Evolutionary conservation across 2,329 filamentous ascomycete species (phyloP).

Genomic region (Ceratocystis alfenasii): DNA sequence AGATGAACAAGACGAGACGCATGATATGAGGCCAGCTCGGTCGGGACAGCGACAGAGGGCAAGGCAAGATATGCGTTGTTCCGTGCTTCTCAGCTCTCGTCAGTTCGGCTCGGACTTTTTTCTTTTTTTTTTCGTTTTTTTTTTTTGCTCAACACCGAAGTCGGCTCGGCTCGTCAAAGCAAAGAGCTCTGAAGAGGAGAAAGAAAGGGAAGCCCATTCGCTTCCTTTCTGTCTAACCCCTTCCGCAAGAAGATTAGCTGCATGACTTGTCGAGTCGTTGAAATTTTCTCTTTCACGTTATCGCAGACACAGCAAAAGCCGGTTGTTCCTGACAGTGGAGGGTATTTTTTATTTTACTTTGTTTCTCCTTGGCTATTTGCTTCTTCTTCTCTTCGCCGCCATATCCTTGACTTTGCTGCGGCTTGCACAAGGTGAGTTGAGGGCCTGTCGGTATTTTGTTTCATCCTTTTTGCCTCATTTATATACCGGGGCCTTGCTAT

Average conservation of each 20-base stretch:
- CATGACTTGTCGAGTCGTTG: not conserved
- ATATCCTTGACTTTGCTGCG: not conserved
- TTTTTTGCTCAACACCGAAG: not conserved
- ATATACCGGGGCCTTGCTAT: too few species aligned
- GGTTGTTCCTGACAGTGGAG: too few species aligned
- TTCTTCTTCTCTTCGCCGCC: not conserved
- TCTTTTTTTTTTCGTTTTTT: too few species aligned
- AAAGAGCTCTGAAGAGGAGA: not conserved
- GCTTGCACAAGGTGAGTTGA: not conserved
- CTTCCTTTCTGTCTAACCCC: not conserved
- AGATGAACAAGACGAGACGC: too few species aligned
- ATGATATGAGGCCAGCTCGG: too few species aligned
- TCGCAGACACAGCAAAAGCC: too few species aligned
- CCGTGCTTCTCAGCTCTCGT: not conserved
- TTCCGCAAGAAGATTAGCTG: constrained; percentile 1
- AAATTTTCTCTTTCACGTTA: not conserved
- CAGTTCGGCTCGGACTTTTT: too few species aligned
- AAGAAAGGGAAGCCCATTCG: not conserved
- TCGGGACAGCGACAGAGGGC: not conserved
- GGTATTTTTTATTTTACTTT: not conserved
- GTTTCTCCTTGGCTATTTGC: not conserved
- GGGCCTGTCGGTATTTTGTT: not conserved
- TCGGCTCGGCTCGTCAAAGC: not conserved
- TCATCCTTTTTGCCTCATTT: not conserved
- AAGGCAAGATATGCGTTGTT: not conserved